phyloP scores from a whole-genome alignment of 768 basidiomycete genomes.

The Pholiota molesta region DNA sequence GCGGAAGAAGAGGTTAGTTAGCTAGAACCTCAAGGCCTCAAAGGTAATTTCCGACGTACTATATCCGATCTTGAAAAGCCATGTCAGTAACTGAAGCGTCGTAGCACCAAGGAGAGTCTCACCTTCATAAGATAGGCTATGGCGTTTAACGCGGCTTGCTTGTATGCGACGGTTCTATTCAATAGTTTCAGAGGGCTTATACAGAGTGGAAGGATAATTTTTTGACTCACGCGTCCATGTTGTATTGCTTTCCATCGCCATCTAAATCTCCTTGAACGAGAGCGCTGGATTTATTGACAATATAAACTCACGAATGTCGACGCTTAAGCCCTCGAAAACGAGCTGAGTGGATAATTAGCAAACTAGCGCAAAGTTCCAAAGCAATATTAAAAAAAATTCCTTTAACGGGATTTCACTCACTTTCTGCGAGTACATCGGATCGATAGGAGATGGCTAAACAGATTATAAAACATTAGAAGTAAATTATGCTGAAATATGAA shows the following conservation, averaged over 20 bases:
- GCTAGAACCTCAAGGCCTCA: not conserved
- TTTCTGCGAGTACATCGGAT: conserved; percentile 76
- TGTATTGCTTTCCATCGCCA: conserved; percentile 74
- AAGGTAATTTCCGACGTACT: conserved; percentile 44
- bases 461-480: not conserved
- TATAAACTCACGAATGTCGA: conserved; percentile 59
- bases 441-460: conserved; percentile 67
- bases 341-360: conserved; percentile 38
- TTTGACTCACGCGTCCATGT: conserved; percentile 67
- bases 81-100: not conserved
- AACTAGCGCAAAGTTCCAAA: not conserved
- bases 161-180: conserved; percentile 70
- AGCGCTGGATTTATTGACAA: not conserved
- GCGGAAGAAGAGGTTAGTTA: not conserved
- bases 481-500: not conserved
- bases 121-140: conserved; percentile 76
- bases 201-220: not conserved
- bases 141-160: conserved; percentile 77
- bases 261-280: conserved; percentile 37
- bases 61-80: conserved; percentile 61
- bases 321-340: conserved; percentile 76
- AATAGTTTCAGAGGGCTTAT: not conserved
- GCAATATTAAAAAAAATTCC: not conserved
- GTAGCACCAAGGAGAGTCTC: not conserved
- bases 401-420: conserved; percentile 23